phyloP scores from a whole-genome alignment of 306 rosid species.

The Lathyrus sativus region DNA sequence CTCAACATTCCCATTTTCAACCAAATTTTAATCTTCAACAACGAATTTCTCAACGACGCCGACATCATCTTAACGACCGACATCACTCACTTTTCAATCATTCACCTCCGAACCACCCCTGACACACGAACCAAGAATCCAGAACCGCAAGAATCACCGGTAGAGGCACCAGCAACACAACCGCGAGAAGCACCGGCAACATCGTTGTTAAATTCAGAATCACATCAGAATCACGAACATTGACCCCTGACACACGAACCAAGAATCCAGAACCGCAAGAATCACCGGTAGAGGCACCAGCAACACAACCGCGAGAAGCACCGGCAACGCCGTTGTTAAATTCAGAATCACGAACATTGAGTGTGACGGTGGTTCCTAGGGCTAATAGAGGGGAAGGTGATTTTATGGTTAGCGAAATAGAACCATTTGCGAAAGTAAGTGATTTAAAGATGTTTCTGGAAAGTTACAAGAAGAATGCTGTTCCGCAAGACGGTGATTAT shows the following conservation, averaged over 20 bases:
- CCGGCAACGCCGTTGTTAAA: background rate
- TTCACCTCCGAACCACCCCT: background rate
- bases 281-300: background rate
- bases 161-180: too few relatives aligned
- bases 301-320: background rate
- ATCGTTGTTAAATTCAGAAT: background rate
- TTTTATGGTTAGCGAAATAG: background rate
- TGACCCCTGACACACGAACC: background rate
- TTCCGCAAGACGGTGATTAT: slow-evolving; percentile 49
- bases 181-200: background rate
- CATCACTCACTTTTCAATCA: background rate
- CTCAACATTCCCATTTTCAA: slow-evolving; percentile 42
- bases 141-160: too few relatives aligned
- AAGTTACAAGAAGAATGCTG: background rate
- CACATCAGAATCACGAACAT: background rate
- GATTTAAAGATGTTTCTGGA: background rate
- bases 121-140: too few relatives aligned
- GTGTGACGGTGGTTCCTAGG: background rate
- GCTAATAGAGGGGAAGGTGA: background rate
- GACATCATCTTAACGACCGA: background rate
- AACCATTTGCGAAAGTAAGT: background rate
- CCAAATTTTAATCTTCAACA: slow-evolving; percentile 56
- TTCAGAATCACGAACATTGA: background rate
- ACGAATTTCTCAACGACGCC: slow-evolving; percentile 40
- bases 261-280: background rate